These are phyloP conservation scores for Blastomyces silverae DNA, from an alignment of 2,329 filamentous ascomycete genomes.

Conservation along the genomic window DNA sequence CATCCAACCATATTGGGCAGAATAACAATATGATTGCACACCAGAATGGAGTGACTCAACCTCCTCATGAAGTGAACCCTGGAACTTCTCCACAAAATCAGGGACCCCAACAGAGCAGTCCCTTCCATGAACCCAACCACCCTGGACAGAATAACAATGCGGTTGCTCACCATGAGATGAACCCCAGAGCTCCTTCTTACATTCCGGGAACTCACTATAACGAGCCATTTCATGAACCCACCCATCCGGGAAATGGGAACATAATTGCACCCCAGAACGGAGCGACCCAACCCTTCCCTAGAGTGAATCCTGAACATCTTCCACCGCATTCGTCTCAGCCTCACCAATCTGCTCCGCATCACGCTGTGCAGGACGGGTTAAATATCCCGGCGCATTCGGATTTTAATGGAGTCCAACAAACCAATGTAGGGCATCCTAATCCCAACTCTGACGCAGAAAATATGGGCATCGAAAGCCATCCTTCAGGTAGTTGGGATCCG, in stretches of 20 bases:
- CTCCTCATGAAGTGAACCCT: not conserved
- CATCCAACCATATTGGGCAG: not conserved
- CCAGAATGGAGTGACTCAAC: not conserved
- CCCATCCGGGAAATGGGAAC: not conserved
- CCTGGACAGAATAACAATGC: no score
- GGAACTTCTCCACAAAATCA: not conserved
- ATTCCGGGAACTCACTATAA: not conserved
- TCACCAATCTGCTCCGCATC: not conserved
- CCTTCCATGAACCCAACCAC: no score
- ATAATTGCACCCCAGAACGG: not conserved
- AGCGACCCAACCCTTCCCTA: not conserved
- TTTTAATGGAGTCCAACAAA: not conserved
- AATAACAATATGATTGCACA: not conserved
- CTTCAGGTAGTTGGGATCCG: not conserved
- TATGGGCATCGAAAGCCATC: not conserved
- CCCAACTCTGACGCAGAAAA: not conserved
- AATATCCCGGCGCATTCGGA: not conserved
- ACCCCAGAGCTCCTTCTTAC: no score
- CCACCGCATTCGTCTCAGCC: not conserved
- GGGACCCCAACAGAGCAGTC: not conserved
- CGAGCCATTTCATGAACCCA: not conserved
- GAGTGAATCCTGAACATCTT: not conserved
- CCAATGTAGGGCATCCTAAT: not conserved
- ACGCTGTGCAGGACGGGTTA: no score
- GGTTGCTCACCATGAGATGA: no score